Conservation (phyloP, 306 rosid genomes). For the Rubus idaeus region DNA sequence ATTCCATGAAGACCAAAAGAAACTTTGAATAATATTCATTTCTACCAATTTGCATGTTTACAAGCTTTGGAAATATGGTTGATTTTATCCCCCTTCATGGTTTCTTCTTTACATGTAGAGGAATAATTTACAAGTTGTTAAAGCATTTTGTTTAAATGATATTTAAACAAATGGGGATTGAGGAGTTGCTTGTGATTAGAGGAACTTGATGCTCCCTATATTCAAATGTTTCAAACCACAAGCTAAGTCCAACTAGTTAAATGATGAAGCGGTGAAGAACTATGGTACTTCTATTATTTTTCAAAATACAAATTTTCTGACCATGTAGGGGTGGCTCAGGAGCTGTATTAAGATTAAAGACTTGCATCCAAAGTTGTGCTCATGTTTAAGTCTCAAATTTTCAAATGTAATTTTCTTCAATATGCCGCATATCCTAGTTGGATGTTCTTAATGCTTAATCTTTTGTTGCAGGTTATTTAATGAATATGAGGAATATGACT, state of each 20-base stretch:
- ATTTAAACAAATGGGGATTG: neutral
- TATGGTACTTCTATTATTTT: neutral
- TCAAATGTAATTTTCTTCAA: neutral
- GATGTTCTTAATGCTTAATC: neutral
- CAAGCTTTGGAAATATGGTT: neutral
- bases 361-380: neutral
- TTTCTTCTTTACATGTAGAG: neutral
- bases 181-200: neutral
- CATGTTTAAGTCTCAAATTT: neutral
- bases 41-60: neutral
- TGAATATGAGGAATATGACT: conserved; percentile 76
- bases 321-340: neutral
- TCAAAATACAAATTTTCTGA: neutral
- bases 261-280: neutral
- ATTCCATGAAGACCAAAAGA: neutral
- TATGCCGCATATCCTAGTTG: neutral
- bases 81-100: neutral
- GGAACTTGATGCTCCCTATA: neutral
- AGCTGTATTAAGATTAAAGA: neutral
- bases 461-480: conserved; percentile 64
- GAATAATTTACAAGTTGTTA: neutral
- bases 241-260: neutral
- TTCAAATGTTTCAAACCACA: neutral
- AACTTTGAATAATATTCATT: neutral
- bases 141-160: neutral